Evolutionary conservation across 1,284 basidiomycete species (phyloP).

Genomic region (Ceratobasidium sp.): DNA sequence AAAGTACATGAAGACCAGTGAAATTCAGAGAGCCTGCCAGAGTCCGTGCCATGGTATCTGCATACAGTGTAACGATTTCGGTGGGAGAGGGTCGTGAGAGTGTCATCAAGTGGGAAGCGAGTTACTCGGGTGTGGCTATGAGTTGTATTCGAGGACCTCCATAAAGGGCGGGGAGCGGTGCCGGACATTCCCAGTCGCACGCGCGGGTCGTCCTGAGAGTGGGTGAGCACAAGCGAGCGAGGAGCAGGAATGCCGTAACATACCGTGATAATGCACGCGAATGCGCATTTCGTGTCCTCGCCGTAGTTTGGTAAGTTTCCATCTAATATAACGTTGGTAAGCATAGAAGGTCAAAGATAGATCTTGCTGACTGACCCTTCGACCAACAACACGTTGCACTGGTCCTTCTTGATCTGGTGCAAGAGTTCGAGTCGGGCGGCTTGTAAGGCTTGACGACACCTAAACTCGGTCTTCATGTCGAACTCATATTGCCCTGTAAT

Average conservation of each 20-base stretch:
- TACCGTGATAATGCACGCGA: constrained; percentile 34
- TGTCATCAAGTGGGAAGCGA: not conserved
- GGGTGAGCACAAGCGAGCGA: not conserved
- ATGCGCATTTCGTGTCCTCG: constrained; percentile 35
- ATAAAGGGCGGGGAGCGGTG: constrained; percentile 34
- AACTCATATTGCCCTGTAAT: constrained; percentile 36
- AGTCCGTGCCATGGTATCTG: not conserved
- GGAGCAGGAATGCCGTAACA: not conserved
- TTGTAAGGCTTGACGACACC: constrained; percentile 34
- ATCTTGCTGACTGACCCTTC: constrained; percentile 13
- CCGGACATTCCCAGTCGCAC: constrained; percentile 24
- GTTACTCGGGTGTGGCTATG: not conserved
- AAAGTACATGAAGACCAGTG: constrained; percentile 16
- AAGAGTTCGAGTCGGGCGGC: constrained; percentile 30
- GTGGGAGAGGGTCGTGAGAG: constrained; percentile 6
- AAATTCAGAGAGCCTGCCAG: not conserved
- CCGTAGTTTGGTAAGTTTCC: constrained; percentile 36
- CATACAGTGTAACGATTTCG: not conserved
- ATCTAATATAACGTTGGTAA: constrained; percentile 4
- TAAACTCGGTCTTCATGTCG: constrained; percentile 30
- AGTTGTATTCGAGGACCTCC: constrained; percentile 32
- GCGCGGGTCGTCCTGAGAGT: constrained; percentile 29
- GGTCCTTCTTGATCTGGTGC: constrained; percentile 35
- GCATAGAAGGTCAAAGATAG: not conserved
- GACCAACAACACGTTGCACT: constrained; percentile 34